Percentiles rank a stretch among this genome's conserved stretches.
These are phyloP conservation scores for Hyphodiscus hymeniophilus DNA, from an alignment of 495 filamentous ascomycete genomes.

Conservation along the genomic window DNA sequence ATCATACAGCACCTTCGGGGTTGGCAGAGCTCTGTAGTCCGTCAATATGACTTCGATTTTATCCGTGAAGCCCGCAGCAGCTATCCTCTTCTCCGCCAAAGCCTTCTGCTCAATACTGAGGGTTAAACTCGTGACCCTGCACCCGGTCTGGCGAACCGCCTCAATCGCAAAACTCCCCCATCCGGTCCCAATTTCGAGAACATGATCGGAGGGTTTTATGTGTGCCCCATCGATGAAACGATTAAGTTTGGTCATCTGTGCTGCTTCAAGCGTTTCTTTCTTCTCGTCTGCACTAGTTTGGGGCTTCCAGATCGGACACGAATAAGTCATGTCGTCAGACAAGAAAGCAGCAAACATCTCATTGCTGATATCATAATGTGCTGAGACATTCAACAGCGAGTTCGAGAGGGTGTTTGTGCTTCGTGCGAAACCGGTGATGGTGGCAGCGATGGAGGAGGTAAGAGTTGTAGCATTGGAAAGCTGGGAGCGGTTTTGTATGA, in stretches of 20 bases:
- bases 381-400: slow-evolving; percentile 53
- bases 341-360: slow-evolving; percentile 66
- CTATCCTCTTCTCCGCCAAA: slow-evolving; percentile 50
- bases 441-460: slow-evolving; percentile 46
- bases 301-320: slow-evolving; percentile 58
- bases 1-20: slow-evolving; percentile 49
- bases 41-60: slow-evolving; percentile 48
- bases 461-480: slow-evolving; percentile 49
- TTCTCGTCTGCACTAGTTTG: slow-evolving; percentile 23
- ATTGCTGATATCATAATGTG: slow-evolving; percentile 73
- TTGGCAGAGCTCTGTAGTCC: slow-evolving; percentile 51
- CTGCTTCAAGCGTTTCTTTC: slow-evolving; percentile 50
- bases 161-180: slow-evolving; percentile 62
- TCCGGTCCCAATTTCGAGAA: slow-evolving; percentile 62
- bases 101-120: slow-evolving; percentile 53
- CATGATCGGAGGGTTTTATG: slow-evolving; percentile 53
- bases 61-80: slow-evolving; percentile 39
- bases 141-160: slow-evolving; percentile 50
- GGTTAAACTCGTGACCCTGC: slow-evolving; percentile 54
- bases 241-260: slow-evolving; percentile 56
- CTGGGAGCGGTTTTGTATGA: slow-evolving; percentile 52
- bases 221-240: slow-evolving; percentile 51
- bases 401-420: slow-evolving; percentile 57
- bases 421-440: slow-evolving; percentile 42
- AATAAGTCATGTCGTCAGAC: slow-evolving; percentile 69